These are phyloP conservation scores for Candida chauliodis DNA, from an alignment of 805 yeast species.

Conservation along the genomic window DNA sequence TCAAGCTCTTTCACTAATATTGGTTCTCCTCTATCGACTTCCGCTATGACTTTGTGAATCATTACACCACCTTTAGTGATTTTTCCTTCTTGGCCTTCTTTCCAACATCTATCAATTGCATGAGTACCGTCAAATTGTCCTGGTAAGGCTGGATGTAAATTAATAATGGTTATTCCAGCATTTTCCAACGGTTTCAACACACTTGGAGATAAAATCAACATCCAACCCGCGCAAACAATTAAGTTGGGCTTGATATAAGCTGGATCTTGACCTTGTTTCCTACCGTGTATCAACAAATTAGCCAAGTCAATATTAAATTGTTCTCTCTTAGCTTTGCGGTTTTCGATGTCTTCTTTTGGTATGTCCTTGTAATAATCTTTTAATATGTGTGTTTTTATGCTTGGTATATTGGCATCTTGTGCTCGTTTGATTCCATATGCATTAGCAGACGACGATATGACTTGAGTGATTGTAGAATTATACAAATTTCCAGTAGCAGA, in stretches of 20 bases:
- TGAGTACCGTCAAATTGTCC: conserved; percentile 96
- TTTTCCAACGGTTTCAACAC: conserved; percentile 65
- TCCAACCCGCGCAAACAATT: conserved; percentile 98
- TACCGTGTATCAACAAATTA: conserved; percentile 53
- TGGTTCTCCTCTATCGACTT: conserved; percentile 93
- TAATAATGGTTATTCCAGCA: conserved; percentile 73
- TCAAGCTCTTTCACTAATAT: conserved; percentile 76
- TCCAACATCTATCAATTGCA: conserved; percentile 95
- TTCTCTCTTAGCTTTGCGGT: conserved; percentile 60
- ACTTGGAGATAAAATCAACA: conserved; percentile 80
- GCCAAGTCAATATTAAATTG: conserved; percentile 79
- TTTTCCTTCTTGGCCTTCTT: conserved; percentile 86
- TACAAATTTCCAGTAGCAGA: conserved; percentile 31
- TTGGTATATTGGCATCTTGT: conserved; percentile 60
- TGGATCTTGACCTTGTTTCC: conserved; percentile 26
- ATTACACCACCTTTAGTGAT: conserved; percentile 82
- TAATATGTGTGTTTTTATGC: conserved; percentile 60
- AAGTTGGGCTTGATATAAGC: conserved; percentile 63
- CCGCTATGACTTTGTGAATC: conserved; percentile 96
- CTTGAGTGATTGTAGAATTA: conserved; percentile 62
- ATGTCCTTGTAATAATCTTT: conserved; percentile 71
- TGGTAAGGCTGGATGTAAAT: conserved; percentile 95
- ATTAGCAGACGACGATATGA: conserved; percentile 78
- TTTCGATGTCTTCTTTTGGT: conserved; percentile 62
- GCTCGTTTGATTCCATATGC: conserved; percentile 91